Percentiles rank a stretch among this genome's conserved stretches.
phyloP scores from a whole-genome alignment of 148 eudicot genomes.

The Diospyros kaki region DNA sequence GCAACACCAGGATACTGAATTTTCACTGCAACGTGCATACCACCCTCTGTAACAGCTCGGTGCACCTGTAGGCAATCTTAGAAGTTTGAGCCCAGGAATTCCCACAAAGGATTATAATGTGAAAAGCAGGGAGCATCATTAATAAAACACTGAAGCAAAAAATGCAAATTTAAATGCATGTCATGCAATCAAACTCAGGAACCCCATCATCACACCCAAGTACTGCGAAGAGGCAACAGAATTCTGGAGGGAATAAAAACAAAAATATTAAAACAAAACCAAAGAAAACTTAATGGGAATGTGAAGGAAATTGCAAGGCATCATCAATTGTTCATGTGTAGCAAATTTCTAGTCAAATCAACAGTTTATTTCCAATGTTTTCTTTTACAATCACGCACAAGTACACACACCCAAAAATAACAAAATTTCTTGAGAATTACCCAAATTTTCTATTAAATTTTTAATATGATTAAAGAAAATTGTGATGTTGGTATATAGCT shows the following conservation, averaged over 20 bases:
- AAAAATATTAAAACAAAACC: not conserved
- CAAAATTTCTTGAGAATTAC: no score
- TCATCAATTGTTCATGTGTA: no score
- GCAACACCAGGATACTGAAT: constrained; percentile 99
- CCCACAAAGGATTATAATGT: not conserved
- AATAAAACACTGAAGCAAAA: not conserved
- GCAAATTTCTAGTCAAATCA: no score
- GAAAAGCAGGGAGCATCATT: not conserved
- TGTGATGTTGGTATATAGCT: no score
- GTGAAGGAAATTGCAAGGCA: no score
- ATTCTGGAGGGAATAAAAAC: not conserved
- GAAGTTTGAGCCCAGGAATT: not conserved
- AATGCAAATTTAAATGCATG: not conserved
- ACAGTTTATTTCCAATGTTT: no score
- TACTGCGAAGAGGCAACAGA: not conserved
- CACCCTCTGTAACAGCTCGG: constrained; percentile 72
- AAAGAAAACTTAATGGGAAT: no score
- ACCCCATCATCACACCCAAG: not conserved
- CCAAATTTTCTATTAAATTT: no score
- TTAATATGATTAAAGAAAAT: no score
- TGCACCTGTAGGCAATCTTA: constrained; percentile 58
- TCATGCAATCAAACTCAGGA: not conserved
- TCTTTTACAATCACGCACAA: no score
- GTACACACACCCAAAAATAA: no score
- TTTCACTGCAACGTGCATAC: constrained; percentile 79